Evolutionary conservation across 768 basidiomycete genomes (phyloP), one percentile per base, ranked within the genome.

Genomic region (Royoungia palumana): DNA sequence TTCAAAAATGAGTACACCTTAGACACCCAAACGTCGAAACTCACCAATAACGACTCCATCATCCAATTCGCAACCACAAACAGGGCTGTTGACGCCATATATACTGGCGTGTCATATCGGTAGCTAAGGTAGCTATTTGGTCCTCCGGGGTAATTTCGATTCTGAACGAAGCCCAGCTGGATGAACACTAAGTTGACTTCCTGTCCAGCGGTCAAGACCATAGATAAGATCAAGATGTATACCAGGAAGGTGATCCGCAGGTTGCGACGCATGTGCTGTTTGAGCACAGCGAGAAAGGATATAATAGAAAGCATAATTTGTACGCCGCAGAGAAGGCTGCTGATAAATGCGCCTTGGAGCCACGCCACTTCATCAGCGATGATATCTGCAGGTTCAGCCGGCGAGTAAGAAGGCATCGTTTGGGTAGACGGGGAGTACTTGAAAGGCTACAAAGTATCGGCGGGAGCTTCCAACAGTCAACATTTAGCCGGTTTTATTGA

Each of bases 331-430:
- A 61, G 47, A 25, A 60, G 49, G 19, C 47, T 58, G 39, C 59
- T 39, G 25, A 60, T 14, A 32, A 61, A 58, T 9, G 58, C 58
- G 41, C 58, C 58, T 46, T 60, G 58, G 7, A 60, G 59, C 58
- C 58, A 60, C 25, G 54, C 11, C 4, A 53, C 35, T 21, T 59
- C 58, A 22, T 50, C 48, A 16, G 1, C n/a, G 10, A 50, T 41
- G 20, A 44, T 1, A 20, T 50, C 0, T 4, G 1, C 16, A n/a
- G 50, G 21, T 24, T 60, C 44, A 16, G 47, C 6, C 3, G 32
- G 46, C 8, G 38, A 50, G 14, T 46, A 35, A 21, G 34, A 4
- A 4, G 21, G 25, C 59, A 61, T 61, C 11, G n/a, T 21, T 35
- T n/a, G 20, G 24, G 13, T 16, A n/a, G 24, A 28, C 20, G 32